Conservation (phyloP, 805 yeast genomes). For the Candida chauliodis region DNA sequence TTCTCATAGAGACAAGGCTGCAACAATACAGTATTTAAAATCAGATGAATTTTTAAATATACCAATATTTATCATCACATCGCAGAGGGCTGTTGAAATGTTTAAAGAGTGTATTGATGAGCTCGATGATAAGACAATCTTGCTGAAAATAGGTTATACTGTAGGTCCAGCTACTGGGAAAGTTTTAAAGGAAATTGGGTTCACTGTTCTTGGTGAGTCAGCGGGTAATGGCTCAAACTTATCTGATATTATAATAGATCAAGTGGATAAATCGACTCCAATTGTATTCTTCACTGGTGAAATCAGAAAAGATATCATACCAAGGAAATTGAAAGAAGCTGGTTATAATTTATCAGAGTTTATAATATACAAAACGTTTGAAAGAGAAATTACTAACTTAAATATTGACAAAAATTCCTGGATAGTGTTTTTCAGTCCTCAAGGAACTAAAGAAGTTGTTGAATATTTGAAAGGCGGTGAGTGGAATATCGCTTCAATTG, state of each 20-base stretch:
- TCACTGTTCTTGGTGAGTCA: conserved; percentile 61
- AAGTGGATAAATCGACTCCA: conserved; percentile 27
- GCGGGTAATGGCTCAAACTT: conserved; percentile 81
- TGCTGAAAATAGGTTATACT: conserved; percentile 63
- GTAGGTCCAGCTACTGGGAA: conserved; percentile 88
- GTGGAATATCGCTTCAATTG: conserved; percentile 72
- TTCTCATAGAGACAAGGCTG: conserved; percentile 46
- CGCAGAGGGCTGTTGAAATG: conserved; percentile 89
- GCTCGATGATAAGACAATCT: conserved; percentile 23
- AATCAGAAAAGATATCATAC: conserved; percentile 76
- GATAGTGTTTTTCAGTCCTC: conserved; percentile 89
- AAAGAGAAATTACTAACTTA: conserved; percentile 16
- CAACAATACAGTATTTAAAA: conserved; percentile 42
- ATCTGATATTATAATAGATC: conserved; percentile 55
- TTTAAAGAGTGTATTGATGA: conserved; percentile 43
- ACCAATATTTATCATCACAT: conserved; percentile 69
- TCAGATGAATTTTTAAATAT: conserved; percentile 40
- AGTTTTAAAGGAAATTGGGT: conserved; percentile 60
- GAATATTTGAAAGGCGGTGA: conserved; percentile 24
- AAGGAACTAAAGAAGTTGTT: conserved; percentile 70
- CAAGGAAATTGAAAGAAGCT: conserved; percentile 46
- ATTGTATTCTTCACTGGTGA: conserved; percentile 83
- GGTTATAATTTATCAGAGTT: conserved; percentile 52
- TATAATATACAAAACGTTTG: conserved; percentile 65
- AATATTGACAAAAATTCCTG: conserved; percentile 36